Percentiles rank a stretch among this genome's conserved stretches.
Evolutionary conservation across 805 yeast species (phyloP).

Genomic region (Candida mattraensis): DNA sequence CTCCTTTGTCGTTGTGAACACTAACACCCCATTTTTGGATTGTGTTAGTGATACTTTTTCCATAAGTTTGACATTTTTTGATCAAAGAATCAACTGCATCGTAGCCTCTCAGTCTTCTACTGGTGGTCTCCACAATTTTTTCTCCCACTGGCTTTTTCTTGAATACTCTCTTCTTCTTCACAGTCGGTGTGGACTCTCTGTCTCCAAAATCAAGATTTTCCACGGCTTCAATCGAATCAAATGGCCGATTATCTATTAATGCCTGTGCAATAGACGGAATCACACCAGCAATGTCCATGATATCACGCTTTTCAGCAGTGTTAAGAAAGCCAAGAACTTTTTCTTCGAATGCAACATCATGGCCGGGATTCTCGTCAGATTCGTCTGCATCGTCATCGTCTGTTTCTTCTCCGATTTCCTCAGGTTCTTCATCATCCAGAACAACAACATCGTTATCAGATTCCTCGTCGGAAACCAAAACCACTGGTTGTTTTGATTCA

Average conservation of each 20-base stretch:
- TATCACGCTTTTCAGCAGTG: conserved; percentile 69
- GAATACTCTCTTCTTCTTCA: conserved; percentile 30
- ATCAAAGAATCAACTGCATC: conserved; percentile 94
- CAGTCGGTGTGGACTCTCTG: conserved; percentile 16
- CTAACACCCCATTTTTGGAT: conserved; percentile 89
- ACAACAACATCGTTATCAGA: conserved; percentile 16
- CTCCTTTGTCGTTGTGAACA: conserved; percentile 61
- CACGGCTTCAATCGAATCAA: conserved; percentile 53
- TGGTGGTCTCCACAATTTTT: conserved; percentile 67
- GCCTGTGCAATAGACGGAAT: conserved; percentile 62
- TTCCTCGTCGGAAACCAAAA: conserved; percentile 22
- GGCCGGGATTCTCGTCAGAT: conserved; percentile 34
- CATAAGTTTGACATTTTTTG: conserved; percentile 76
- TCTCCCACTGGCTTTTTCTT: conserved; percentile 66
- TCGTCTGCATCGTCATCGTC: conserved; percentile 35
- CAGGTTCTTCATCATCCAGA: conserved; percentile 13
- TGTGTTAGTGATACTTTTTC: conserved; percentile 65
- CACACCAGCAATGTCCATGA: conserved; percentile 77
- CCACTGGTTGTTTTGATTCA: conserved; percentile 17
- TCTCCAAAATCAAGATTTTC: conserved; percentile 53
- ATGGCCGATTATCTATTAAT: conserved; percentile 73
- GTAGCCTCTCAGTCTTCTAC: conserved; percentile 77
- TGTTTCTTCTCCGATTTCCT: conserved; percentile 32
- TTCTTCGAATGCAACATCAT: conserved; percentile 47
- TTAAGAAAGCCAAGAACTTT: conserved; percentile 78